Base-by-base conservation (phyloP, 2,329 filamentous ascomycete species). In the Colletotrichum kahawae region DNA sequence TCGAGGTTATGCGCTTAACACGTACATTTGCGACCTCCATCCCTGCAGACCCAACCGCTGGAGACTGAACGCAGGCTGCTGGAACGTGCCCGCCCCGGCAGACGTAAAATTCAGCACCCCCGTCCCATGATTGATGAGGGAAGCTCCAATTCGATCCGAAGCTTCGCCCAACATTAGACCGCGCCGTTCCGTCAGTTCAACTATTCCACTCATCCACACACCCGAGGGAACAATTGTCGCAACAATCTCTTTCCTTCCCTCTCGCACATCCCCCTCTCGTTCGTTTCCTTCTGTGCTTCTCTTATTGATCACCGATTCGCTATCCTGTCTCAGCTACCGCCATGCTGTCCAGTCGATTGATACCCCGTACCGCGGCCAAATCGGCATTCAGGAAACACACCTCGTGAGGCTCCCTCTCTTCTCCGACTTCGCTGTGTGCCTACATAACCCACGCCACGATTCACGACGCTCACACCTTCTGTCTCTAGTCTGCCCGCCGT, bases 301-400 rank as follows among this genome's bases (percentile, higher is more conserved):
- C 70, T 63, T 43, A 80, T 82, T 81, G 81, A 75, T 77, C 74
- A 78, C 74, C 77, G 77, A 77, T 76, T 78, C 56, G 66, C 67
- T 72, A 65, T 71, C 74, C 76, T 76, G 78, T 71, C 78, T 77
- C 78, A 36, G 38, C 16, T 78, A 78, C 80, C 83, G 90, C 80
- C 76, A 93, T 93, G 91, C 85, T 93, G 82, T 86, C 90, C 78
- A 90, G 87, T 82, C 90, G 90, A 83, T 88, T 92, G 88, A 88
- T 92, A 88, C 87, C 89, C 79, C 88, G 90, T 83, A 86, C 87
- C 79, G 86, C 88, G 82, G 87, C 87, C 81, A 90, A 90, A 82
- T 90, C 91, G 81, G 88, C 88, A 76, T 89, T 91, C 83, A 88
- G 86, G 80, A 86, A 85, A 43, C 59, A 75, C 79, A 87, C 88